A percentile compares a stretch with the other conserved stretches of the same genome.
phyloP scores from a whole-genome alignment of 2,329 filamentous ascomycete genomes.

The Trichoderma sp. region DNA sequence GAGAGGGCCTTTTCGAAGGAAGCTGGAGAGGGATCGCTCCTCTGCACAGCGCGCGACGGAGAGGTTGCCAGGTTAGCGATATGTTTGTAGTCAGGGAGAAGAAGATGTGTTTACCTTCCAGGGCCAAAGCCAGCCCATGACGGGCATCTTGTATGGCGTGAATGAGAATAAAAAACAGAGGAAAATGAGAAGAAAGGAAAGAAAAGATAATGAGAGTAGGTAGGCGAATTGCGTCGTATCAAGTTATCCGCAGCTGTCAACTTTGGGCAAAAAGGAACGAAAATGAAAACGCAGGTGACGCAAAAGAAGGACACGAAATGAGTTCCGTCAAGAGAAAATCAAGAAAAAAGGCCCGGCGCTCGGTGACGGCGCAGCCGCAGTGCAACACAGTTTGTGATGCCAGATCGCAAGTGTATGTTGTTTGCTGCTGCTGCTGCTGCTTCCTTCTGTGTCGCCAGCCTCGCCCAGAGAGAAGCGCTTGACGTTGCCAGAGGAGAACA shows the following conservation, averaged over 20 bases:
- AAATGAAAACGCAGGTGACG: background rate
- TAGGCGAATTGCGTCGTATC: background rate
- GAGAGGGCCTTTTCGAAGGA: constrained; percentile 92
- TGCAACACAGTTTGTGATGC: background rate
- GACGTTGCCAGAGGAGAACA: constrained; percentile 10
- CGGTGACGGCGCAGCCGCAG: constrained; percentile 21
- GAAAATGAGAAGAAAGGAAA: background rate
- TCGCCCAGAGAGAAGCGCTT: constrained; percentile 1
- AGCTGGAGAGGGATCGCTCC: constrained; percentile 79
- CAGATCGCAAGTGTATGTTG: background rate
- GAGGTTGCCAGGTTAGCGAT: background rate
- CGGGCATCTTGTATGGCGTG: constrained; percentile 28
- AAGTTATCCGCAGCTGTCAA: background rate
- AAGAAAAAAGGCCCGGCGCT: constrained; percentile 10
- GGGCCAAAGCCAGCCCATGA: constrained; percentile 85
- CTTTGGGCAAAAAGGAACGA: background rate
- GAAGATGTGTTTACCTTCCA: constrained; percentile 64
- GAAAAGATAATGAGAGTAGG: background rate
- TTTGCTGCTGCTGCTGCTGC: background rate
- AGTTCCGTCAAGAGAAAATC: background rate
- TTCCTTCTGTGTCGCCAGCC: constrained; percentile 12
- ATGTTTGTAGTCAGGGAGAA: background rate
- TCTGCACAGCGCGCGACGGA: constrained; percentile 51
- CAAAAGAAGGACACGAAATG: background rate
- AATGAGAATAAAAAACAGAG: background rate